Evolutionary conservation across 352 stramenopile species (phyloP), one percentile per base, ranked within the genome.

Genomic region (Phytopythium delawarense): DNA sequence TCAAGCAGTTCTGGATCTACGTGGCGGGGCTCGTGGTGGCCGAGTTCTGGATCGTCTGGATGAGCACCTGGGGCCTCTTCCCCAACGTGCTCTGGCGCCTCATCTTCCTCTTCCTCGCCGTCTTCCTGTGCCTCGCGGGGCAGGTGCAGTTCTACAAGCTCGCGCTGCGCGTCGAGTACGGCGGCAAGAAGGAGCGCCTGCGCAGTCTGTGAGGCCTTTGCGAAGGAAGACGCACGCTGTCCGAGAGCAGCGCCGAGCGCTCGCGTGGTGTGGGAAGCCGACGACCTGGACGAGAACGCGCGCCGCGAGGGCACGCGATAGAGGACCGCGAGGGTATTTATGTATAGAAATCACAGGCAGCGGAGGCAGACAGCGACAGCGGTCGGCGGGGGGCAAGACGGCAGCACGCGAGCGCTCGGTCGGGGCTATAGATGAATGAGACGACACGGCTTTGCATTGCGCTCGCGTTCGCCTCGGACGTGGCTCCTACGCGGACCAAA

Each of bases 11-110:
- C 69, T 94, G 86, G 86, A 49, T 76, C 1, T 89, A 84, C 55
- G 81, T 91, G 21, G 78, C 67, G 23, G 34, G 71, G 42, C 78
- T 76, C 13, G 45, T 65, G 18, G 59, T 58, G 21, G 75, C 76
- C 25, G 84, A 94, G 61, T 74, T 89, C 52, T 79, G 78, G 48
- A 72, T 91, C 65, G 79, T 94, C 28, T 93, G 77, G 83, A 70
- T 91, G 53, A 92, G 83, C 70, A 91, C 85, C 46, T 94, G 83
- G 84, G 71, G 61, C 51, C 65, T 92, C 42, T 94, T 92, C 58
- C 65, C 77, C 40, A 94, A 92, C 52, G 74, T 94, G 40, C 54
- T 92, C 13, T 91, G 76, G 80, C 77, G 85, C 18, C 65, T 94
- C 40, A 75, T 94, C 54, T 71, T 81, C 28, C 68, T 92, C 30